phyloP scores from a whole-genome alignment of 179 eudicot species.

The Sideroxylon spinosum region DNA sequence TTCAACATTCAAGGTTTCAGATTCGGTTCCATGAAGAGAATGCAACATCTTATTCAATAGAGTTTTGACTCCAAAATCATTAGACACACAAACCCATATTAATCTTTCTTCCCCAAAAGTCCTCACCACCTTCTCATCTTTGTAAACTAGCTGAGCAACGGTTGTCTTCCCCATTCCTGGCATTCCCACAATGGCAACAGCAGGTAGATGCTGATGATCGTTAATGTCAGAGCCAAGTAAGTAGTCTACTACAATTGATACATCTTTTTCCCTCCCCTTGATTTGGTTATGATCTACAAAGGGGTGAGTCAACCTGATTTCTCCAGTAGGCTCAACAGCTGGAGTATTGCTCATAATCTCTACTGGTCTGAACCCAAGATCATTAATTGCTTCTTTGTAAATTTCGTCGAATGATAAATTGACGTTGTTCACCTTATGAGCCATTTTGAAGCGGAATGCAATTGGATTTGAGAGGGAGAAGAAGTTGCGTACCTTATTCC shows the following conservation, averaged over 20 bases:
- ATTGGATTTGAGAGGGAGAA: background rate
- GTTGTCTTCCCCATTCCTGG: background rate
- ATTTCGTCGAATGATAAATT: background rate
- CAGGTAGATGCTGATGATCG: background rate
- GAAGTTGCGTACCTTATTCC: conserved; percentile 2
- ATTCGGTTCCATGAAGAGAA: too few species aligned
- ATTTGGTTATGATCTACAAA: background rate
- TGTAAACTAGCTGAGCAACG: background rate
- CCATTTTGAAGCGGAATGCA: background rate
- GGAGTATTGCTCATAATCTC: background rate
- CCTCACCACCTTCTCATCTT: background rate
- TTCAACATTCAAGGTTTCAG: too few species aligned
- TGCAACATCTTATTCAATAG: background rate
- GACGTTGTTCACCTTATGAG: conserved; percentile 1
- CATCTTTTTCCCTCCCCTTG: background rate
- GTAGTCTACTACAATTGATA: background rate
- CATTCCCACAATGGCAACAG: conserved; percentile 6
- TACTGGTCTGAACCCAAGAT: background rate
- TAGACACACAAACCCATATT: conserved; percentile 6
- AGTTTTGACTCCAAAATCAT: background rate
- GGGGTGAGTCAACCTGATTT: background rate
- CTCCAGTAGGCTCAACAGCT: background rate
- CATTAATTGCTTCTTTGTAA: background rate
- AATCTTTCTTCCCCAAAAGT: background rate
- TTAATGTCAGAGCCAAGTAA: background rate